Evolutionary conservation across 805 yeast genomes (phyloP).

Genomic region (Alloascoidea africana): DNA sequence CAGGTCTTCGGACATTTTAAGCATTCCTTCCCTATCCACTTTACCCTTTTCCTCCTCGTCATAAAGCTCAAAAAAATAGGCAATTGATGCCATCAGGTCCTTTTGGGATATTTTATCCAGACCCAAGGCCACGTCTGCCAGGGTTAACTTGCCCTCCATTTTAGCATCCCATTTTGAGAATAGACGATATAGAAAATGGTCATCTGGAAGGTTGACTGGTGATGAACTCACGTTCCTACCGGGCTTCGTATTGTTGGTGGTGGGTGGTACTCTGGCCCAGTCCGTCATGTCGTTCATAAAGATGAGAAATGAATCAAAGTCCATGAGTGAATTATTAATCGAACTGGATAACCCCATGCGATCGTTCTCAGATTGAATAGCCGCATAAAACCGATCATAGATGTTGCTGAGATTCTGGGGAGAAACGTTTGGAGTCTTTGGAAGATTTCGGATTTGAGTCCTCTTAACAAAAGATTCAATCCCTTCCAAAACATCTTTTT

Average conservation of each 20-base stretch:
- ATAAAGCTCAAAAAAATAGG: constrained; percentile 67
- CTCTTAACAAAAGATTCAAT: constrained; percentile 85
- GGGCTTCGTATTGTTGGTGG: not conserved
- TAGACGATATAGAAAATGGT: constrained; percentile 41
- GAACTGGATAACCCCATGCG: constrained; percentile 28
- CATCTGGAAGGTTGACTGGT: constrained; percentile 9
- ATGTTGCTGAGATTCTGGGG: constrained; percentile 48
- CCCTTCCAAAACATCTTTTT: constrained; percentile 67
- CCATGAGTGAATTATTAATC: constrained; percentile 43
- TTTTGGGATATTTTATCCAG: constrained; percentile 50
- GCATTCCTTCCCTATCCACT: constrained; percentile 63
- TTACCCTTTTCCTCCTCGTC: constrained; percentile 43
- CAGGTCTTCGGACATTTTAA: constrained; percentile 78
- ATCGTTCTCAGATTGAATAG: constrained; percentile 55
- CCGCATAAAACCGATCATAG: constrained; percentile 74
- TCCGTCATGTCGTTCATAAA: constrained; percentile 73
- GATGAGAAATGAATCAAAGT: constrained; percentile 48
- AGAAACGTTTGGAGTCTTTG: constrained; percentile 49
- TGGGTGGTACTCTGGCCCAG: constrained; percentile 34
- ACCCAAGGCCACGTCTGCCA: constrained; percentile 62
- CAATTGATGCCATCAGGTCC: constrained; percentile 66
- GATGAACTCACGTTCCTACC: not conserved
- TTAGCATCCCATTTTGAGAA: constrained; percentile 61
- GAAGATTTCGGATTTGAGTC: constrained; percentile 78
- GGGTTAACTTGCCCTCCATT: constrained; percentile 32